A percentile compares a stretch with the other conserved stretches of the same genome.
Evolutionary conservation across 805 yeast species (phyloP).

Genomic region (Candida ipomoeae): DNA sequence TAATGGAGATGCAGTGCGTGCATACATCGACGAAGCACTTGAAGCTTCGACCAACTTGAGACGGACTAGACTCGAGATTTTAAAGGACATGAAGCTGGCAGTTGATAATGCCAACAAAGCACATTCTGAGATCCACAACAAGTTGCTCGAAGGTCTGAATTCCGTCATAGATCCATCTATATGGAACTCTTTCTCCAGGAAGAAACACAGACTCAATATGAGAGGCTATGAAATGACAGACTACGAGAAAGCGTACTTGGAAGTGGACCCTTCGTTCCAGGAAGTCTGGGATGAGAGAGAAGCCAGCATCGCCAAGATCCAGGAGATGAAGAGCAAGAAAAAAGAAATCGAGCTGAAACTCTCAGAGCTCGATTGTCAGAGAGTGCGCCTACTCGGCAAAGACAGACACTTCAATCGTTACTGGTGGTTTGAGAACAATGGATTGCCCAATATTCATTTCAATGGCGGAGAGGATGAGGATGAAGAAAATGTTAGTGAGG

Average conservation of each 20-base stretch:
- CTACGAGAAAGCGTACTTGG: slow-evolving; percentile 36
- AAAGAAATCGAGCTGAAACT: slow-evolving; percentile 56
- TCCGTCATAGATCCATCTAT: slow-evolving; percentile 5
- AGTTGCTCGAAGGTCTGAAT: slow-evolving; percentile 14
- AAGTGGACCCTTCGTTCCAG: slow-evolving; percentile 40
- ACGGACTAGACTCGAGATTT: slow-evolving; percentile 61
- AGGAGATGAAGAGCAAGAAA: slow-evolving; percentile 46
- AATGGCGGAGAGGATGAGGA: slow-evolving; percentile 34
- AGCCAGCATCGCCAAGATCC: slow-evolving; percentile 36
- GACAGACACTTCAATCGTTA: slow-evolving; percentile 83
- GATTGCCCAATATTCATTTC: slow-evolving; percentile 53
- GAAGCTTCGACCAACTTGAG: slow-evolving; percentile 60
- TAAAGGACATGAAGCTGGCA: slow-evolving; percentile 53
- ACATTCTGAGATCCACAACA: slow-evolving; percentile 23
- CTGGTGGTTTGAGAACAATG: slow-evolving; percentile 93
- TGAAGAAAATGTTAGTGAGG: slow-evolving; percentile 30
- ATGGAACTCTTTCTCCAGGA: slow-evolving; percentile 15
- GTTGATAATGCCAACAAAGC: slow-evolving; percentile 47
- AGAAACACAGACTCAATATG: slow-evolving; percentile 25
- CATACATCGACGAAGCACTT: slow-evolving; percentile 61
- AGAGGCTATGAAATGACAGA: slow-evolving; percentile 39
- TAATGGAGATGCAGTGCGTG: slow-evolving; percentile 55
- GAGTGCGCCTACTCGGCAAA: slow-evolving; percentile 71
- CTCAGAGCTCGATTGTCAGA: slow-evolving; percentile 68
- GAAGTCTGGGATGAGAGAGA: slow-evolving; percentile 44